Evolutionary conservation across 306 rosid species (phyloP), one percentile per base, ranked within the genome.

Genomic region (Sesbania bispinosa): DNA sequence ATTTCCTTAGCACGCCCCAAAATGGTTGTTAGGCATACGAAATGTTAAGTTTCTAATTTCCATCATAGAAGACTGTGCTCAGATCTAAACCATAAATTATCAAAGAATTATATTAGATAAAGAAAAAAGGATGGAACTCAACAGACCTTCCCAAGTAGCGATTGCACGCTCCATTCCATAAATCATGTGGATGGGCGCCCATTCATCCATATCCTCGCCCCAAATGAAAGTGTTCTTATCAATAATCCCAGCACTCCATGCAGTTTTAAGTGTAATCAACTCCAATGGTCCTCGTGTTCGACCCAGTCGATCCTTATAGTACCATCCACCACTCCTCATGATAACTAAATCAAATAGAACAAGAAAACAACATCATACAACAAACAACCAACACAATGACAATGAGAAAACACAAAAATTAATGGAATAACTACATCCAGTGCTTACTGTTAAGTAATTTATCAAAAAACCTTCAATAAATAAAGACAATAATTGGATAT

Each of bases 141-240:
- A 63, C 87, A 72, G 14, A 94, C 98, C 98, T 83, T 94, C 98
- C 98, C 98, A 94, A 52, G 97, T 94, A 52, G 97, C 97, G 23
- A 94, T 80, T 54, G 98, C 98, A 24, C 81, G 92, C 79, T 94
- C 96, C 94, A 94, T 18, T 74, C 98, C 98, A 57, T 90, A 90
- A 63, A 94, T 83, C 98, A 94, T 94, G 87, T 89, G 94, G 70
- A 94, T 86, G 18, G 97, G 98, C 0, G 95, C 97, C 89, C 90
- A 94, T 82, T 90, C 98, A 78, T 94, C 98, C 97, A 94, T 80
- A 83, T 94, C 98, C 11, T 94, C 98, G 2, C 97, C 96, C 98
- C 98, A 94, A 70, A 94, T 85, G 82, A 94, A 90, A n/a, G 97
- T 94, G 77, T 94, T 76, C 74, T 87, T 90, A 77, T 94, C 97